phyloP scores from a whole-genome alignment of 1,139 yeast genomes.

The Taphrina deformans region DNA sequence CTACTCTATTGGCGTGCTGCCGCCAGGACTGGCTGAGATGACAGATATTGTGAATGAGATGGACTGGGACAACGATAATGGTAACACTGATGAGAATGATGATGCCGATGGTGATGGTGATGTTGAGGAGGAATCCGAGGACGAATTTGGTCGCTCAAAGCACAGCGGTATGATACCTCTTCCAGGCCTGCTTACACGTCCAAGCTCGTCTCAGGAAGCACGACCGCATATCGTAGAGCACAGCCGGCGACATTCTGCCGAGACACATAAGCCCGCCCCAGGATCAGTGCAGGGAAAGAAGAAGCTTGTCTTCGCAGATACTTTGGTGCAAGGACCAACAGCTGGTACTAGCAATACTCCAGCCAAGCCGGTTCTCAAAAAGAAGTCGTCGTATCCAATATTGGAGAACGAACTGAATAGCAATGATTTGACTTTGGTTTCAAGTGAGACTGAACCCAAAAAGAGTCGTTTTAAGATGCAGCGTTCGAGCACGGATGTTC shows the following conservation, averaged over 20 bases:
- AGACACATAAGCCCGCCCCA: not conserved
- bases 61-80: slow-evolving; percentile 13
- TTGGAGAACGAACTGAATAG: not conserved
- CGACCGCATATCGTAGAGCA: slow-evolving; percentile 12
- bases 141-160: slow-evolving; percentile 17
- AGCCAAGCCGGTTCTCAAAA: slow-evolving; percentile 5
- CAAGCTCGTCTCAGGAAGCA: slow-evolving; percentile 12
- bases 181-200: slow-evolving; percentile 7
- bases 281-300: slow-evolving; percentile 16
- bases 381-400: slow-evolving; percentile 16
- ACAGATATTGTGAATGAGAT: slow-evolving; percentile 6
- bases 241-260: slow-evolving; percentile 6
- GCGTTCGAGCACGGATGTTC: slow-evolving; percentile 10
- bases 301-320: slow-evolving; percentile 27
- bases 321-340: slow-evolving; percentile 27
- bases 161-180: slow-evolving; percentile 18
- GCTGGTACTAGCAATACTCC: slow-evolving; percentile 10
- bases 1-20: slow-evolving; percentile 2
- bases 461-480: slow-evolving; percentile 9
- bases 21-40: slow-evolving; percentile 16
- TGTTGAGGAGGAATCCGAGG: slow-evolving; percentile 26
- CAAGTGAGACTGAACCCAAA: not conserved
- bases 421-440: not conserved
- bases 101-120: not conserved
- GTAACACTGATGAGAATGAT: not conserved